A percentile compares a stretch with the other conserved stretches of the same genome.
Evolutionary conservation across 1,284 basidiomycete species (phyloP).

Genomic region (Ceratobasidium sp.): DNA sequence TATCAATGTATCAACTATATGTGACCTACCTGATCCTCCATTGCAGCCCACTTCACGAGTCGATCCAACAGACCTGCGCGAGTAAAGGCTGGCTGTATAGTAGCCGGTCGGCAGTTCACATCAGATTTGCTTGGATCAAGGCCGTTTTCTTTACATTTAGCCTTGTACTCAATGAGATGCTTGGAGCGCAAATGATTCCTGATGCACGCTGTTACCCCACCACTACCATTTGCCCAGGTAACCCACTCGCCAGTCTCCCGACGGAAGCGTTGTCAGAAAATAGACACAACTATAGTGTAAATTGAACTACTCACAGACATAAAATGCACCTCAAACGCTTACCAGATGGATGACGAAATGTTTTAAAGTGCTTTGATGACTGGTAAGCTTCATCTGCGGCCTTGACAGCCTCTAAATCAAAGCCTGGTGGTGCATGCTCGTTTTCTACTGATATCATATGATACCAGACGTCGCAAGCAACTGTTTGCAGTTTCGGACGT

Average conservation of each 20-base stretch:
- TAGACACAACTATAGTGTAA: background rate
- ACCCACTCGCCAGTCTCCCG: background rate
- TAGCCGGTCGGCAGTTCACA: background rate
- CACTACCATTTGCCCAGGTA: background rate
- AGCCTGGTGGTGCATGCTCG: background rate
- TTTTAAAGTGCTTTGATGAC: background rate
- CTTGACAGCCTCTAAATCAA: background rate
- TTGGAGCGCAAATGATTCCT: background rate
- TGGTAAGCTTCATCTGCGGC: background rate
- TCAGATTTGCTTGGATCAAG: background rate
- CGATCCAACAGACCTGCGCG: background rate
- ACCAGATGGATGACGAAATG: background rate
- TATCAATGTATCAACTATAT: too few species aligned
- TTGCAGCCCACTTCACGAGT: background rate
- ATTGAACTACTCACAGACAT: constrained; percentile 2
- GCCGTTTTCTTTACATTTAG: background rate
- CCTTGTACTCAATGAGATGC: background rate
- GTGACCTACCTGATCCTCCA: constrained; percentile 1
- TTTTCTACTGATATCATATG: background rate
- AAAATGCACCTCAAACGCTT: background rate
- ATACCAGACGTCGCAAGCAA: constrained; percentile 10
- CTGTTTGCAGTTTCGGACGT: background rate
- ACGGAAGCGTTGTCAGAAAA: background rate
- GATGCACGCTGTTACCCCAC: background rate
- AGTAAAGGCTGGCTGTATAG: background rate